phyloP scores from a whole-genome alignment of 2,329 filamentous ascomycete species.

The Zarea fungicola region DNA sequence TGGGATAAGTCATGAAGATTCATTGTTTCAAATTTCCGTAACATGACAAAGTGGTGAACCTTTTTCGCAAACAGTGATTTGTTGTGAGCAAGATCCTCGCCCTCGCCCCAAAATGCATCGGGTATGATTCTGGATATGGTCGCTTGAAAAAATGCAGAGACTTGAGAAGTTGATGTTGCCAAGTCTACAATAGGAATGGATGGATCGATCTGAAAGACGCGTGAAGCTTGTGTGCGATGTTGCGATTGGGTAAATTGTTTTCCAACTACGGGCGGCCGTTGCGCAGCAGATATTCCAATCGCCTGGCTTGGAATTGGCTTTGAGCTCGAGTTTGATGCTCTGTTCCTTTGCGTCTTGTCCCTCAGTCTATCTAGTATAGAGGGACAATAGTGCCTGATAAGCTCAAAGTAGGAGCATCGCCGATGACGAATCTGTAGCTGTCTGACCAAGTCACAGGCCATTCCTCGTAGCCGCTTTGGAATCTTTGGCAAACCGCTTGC shows the following conservation, averaged over 20 bases:
- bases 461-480: constrained; percentile 66
- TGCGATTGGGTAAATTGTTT: neutral
- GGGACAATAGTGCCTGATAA: constrained; percentile 80
- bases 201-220: constrained; percentile 1
- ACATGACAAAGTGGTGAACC: constrained; percentile 70
- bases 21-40: constrained; percentile 77
- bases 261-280: neutral
- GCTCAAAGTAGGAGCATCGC: constrained; percentile 71
- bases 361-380: constrained; percentile 23
- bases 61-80: constrained; percentile 54
- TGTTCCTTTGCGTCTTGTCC: neutral
- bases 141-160: constrained; percentile 84
- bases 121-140: constrained; percentile 70
- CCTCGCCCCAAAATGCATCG: constrained; percentile 64
- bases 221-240: neutral
- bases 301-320: neutral
- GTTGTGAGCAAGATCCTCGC: constrained; percentile 53
- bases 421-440: constrained; percentile 66
- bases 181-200: constrained; percentile 51
- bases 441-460: constrained; percentile 52
- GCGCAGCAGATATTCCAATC: too few species aligned
- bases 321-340: neutral
- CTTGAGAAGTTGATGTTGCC: constrained; percentile 60
- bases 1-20: constrained; percentile 74
- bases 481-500: constrained; percentile 29